phyloP scores from a whole-genome alignment of 176 grass and related monocot genomes.

The Musa acuminata region DNA sequence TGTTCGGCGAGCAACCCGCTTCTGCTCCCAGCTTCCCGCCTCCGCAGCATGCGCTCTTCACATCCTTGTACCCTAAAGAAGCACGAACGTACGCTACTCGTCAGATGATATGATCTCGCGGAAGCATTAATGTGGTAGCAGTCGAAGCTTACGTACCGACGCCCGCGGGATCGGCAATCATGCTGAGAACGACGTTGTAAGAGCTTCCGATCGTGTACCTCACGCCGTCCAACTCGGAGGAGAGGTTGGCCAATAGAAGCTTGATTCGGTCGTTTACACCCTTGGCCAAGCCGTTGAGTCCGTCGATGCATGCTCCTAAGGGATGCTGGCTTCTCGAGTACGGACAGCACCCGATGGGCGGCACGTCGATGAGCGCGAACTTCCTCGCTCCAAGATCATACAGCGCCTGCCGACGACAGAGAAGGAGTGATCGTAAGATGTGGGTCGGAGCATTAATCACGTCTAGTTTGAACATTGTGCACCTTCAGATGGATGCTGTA shows the following conservation, averaged over 20 bases:
- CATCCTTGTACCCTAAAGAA: slow-evolving; percentile 29
- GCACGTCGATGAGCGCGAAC: slow-evolving; percentile 42
- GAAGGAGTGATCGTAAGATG: too few relatives aligned
- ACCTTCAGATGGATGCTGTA: slow-evolving; percentile 43
- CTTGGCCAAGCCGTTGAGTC: slow-evolving; percentile 27
- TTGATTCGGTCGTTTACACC: slow-evolving; percentile 20
- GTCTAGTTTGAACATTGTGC: not conserved
- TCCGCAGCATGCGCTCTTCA: slow-evolving; percentile 41
- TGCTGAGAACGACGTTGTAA: slow-evolving; percentile 25
- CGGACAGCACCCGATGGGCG: slow-evolving; percentile 40
- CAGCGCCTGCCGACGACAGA: slow-evolving; percentile 10
- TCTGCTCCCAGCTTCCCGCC: slow-evolving; percentile 13
- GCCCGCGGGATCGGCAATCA: slow-evolving; percentile 19
- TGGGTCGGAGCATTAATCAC: too few relatives aligned
- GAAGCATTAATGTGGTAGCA: too few relatives aligned
- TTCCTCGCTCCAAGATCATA: slow-evolving; percentile 36
- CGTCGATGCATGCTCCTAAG: slow-evolving; percentile 27
- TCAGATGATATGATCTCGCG: too few relatives aligned
- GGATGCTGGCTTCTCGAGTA: slow-evolving; percentile 23
- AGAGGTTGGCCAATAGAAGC: slow-evolving; percentile 18
- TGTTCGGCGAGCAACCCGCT: slow-evolving; percentile 8
- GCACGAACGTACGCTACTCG: not conserved
- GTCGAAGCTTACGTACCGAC: slow-evolving; percentile 7
- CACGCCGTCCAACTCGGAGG: slow-evolving; percentile 27
- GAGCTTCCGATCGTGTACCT: slow-evolving; percentile 37